A percentile compares a stretch with the other conserved stretches of the same genome.
Evolutionary conservation across 164 flowering plant genomes (phyloP).

Genomic region (Vitis amurensis): DNA sequence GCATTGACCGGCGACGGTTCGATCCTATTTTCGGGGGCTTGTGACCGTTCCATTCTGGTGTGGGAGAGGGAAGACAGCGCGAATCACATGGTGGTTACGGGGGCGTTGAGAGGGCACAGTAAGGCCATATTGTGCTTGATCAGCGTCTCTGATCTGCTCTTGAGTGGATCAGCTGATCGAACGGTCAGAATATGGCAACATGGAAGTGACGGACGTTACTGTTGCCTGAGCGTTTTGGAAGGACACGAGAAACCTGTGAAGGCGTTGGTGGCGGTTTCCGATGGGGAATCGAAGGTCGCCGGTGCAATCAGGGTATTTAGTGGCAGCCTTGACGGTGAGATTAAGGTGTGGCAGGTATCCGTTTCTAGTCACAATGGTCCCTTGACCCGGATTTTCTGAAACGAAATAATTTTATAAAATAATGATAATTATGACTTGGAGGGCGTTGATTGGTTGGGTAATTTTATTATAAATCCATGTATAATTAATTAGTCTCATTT

Average conservation of each 20-base stretch:
- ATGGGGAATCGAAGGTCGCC: slow-evolving; percentile 11
- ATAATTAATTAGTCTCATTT: too few species aligned
- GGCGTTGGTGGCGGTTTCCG: slow-evolving; percentile 56
- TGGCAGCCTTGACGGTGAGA: slow-evolving; percentile 78
- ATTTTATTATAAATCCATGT: too few species aligned
- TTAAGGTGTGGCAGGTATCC: slow-evolving; percentile 60
- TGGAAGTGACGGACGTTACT: slow-evolving; percentile 33
- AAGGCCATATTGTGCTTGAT: slow-evolving; percentile 67
- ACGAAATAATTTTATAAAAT: too few species aligned
- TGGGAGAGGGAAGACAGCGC: slow-evolving; percentile 92
- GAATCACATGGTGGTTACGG: slow-evolving; percentile 61
- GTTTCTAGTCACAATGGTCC: slow-evolving; percentile 22
- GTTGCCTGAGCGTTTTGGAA: slow-evolving; percentile 58
- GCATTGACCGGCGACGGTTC: slow-evolving; percentile 57
- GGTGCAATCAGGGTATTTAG: slow-evolving; percentile 49
- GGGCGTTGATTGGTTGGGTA: too few species aligned
- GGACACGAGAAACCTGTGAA: slow-evolving; percentile 71
- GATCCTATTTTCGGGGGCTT: slow-evolving; percentile 77
- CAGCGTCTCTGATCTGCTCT: slow-evolving; percentile 46
- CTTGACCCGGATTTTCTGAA: not conserved
- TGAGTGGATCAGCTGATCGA: slow-evolving; percentile 91
- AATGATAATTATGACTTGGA: too few species aligned
- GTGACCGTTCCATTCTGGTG: slow-evolving; percentile 85
- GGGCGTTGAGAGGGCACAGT: slow-evolving; percentile 74
- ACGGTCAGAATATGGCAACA: slow-evolving; percentile 86